Evolutionary conservation across 495 filamentous ascomycete species (phyloP).

Genomic region (Polyplosphaeria fusca): DNA sequence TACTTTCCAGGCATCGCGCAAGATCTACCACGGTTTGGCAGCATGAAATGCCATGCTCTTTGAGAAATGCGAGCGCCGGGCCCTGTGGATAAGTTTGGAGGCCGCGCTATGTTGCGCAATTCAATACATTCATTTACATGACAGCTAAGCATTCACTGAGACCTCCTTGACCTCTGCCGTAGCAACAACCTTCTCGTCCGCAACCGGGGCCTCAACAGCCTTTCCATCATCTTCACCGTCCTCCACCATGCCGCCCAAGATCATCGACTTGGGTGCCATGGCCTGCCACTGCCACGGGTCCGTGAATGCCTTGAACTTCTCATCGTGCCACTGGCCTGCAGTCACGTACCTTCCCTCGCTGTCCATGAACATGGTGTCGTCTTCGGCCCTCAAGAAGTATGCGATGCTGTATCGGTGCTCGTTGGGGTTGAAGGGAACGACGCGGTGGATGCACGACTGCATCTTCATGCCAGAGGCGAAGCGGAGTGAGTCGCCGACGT

Average conservation of each 20-base stretch:
- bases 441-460: conserved; percentile 55
- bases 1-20: no score
- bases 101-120: no score
- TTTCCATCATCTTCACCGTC: conserved; percentile 23
- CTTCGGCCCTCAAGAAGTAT: conserved; percentile 56
- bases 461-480: conserved; percentile 51
- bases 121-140: no score
- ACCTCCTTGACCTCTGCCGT: no score
- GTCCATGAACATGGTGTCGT: conserved; percentile 52
- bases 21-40: no score
- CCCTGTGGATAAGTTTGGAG: no score
- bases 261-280: conserved; percentile 21
- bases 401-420: conserved; percentile 58
- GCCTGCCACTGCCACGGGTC: conserved; percentile 20
- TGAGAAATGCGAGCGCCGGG: no score
- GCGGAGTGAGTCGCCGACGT: conserved; percentile 58
- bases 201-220: no score
- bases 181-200: no score
- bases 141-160: no score
- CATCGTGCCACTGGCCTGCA: conserved; percentile 55
- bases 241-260: conserved; percentile 30
- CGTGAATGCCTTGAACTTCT: conserved; percentile 50
- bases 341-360: conserved; percentile 49
- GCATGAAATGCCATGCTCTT: no score
- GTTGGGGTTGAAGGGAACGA: conserved; percentile 49